These are phyloP conservation scores for Zea mays DNA, from an alignment of 176 grass and related monocot genomes.

Conservation along the genomic window DNA sequence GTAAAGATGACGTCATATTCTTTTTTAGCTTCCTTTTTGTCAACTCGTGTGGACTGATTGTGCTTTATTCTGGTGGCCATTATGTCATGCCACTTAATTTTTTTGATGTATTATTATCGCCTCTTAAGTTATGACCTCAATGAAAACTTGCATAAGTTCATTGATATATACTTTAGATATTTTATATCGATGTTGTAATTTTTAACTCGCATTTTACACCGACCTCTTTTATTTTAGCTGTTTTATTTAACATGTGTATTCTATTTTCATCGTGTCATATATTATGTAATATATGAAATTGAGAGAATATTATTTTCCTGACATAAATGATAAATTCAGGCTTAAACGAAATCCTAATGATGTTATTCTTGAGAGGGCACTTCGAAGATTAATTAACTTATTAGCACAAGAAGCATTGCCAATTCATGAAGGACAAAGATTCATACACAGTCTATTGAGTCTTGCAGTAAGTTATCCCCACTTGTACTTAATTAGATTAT, in stretches of 20 bases:
- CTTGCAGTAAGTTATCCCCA: constrained; percentile 44
- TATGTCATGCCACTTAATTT: not conserved
- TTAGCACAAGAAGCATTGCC: constrained; percentile 36
- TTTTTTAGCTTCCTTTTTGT: not conserved
- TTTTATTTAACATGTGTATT: not conserved
- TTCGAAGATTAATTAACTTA: constrained; percentile 47
- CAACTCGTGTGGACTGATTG: not conserved
- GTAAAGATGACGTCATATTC: not conserved
- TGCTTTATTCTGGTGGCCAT: not conserved
- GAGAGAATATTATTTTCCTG: not conserved
- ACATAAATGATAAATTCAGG: constrained; percentile 32
- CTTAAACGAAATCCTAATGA: constrained; percentile 29
- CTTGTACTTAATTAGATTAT: not conserved
- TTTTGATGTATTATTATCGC: not conserved
- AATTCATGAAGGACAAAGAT: not conserved
- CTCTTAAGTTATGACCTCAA: not conserved
- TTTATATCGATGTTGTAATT: not conserved
- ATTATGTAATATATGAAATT: not conserved
- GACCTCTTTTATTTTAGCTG: not conserved
- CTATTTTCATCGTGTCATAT: not conserved
- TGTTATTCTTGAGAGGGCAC: constrained; percentile 37
- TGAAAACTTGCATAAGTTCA: not conserved
- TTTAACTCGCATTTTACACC: not conserved
- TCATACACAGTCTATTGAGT: constrained; percentile 34
- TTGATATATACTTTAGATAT: not conserved